Percentiles rank a stretch among this genome's conserved stretches.
These are phyloP conservation scores for Colletotrichum theobromicola DNA, from an alignment of 2,329 filamentous ascomycete species.

Conservation along the genomic window DNA sequence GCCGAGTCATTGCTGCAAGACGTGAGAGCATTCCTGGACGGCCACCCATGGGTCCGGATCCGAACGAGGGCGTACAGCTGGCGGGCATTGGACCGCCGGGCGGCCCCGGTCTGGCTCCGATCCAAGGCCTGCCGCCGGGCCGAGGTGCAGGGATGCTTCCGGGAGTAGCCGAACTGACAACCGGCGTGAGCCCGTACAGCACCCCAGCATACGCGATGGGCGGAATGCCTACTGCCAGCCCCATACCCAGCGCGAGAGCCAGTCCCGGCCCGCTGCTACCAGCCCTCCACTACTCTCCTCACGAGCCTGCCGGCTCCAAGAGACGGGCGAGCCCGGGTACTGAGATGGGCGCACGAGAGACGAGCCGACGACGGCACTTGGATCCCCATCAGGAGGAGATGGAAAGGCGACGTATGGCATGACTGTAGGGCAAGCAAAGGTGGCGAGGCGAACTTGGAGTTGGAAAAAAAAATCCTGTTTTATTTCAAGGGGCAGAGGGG, in stretches of 20 bases:
- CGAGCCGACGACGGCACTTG: constrained; percentile 44
- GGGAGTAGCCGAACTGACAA: constrained; percentile 67
- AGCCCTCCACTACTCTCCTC: constrained; percentile 36
- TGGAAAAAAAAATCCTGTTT: constrained; percentile 13
- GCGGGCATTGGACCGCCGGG: constrained; percentile 32
- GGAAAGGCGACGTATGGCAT: constrained; percentile 20
- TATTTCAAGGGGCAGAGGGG: background rate
- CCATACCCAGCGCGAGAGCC: constrained; percentile 40
- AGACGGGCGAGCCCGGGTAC: constrained; percentile 51
- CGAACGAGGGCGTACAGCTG: constrained; percentile 35
- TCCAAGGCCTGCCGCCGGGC: constrained; percentile 48
- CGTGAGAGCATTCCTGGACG: constrained; percentile 44
- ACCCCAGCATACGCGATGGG: constrained; percentile 58
- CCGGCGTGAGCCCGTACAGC: constrained; percentile 65
- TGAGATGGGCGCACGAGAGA: constrained; percentile 49
- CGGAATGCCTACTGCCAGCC: constrained; percentile 41
- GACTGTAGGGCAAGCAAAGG: constrained; percentile 2
- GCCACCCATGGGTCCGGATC: constrained; percentile 34
- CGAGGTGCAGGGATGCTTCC: constrained; percentile 57
- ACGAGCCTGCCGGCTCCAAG: constrained; percentile 52
- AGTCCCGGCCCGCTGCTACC: constrained; percentile 48
- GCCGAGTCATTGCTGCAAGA: constrained; percentile 42
- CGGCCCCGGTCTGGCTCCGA: constrained; percentile 56
- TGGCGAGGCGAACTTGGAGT: constrained; percentile 17
- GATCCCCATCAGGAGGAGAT: constrained; percentile 22